These are phyloP conservation scores for Cladosporium phlei DNA, from an alignment of 2,329 filamentous ascomycete genomes.

Conservation along the genomic window DNA sequence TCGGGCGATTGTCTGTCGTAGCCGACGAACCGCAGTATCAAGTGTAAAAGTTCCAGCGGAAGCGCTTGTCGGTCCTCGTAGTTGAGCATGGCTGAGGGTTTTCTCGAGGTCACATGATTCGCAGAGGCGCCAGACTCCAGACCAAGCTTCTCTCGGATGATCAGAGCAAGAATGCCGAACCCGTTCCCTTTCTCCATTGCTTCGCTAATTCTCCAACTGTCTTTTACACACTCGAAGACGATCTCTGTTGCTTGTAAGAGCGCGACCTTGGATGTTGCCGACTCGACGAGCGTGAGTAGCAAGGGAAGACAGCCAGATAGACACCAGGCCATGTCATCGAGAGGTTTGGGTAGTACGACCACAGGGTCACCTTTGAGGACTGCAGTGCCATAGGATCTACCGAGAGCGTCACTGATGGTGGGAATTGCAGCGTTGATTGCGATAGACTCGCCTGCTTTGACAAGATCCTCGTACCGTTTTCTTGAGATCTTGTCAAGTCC, in stretches of 20 bases:
- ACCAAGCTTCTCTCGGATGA: constrained; percentile 78
- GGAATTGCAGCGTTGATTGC: constrained; percentile 86
- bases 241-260: constrained; percentile 75
- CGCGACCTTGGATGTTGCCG: constrained; percentile 64
- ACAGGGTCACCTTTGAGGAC: constrained; percentile 79
- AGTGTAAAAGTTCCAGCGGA: constrained; percentile 60
- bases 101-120: constrained; percentile 22
- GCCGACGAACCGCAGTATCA: constrained; percentile 81
- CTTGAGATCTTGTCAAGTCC: constrained; percentile 47
- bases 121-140: constrained; percentile 28
- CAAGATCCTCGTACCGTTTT: constrained; percentile 56
- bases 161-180: constrained; percentile 78
- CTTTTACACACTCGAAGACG: constrained; percentile 77
- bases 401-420: constrained; percentile 82
- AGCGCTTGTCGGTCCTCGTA: constrained; percentile 49
- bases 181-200: constrained; percentile 96
- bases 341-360: constrained; percentile 70
- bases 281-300: constrained; percentile 77
- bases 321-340: constrained; percentile 91
- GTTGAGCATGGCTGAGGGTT: constrained; percentile 20
- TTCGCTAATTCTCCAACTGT: constrained; percentile 96
- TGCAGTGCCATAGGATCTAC: constrained; percentile 72
- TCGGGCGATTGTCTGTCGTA: constrained; percentile 76
- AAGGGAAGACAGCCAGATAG: constrained; percentile 86
- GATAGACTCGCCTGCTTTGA: constrained; percentile 56